These are phyloP conservation scores for Fragaria nilgerrensis DNA, from an alignment of 306 rosid species.

Conservation along the genomic window DNA sequence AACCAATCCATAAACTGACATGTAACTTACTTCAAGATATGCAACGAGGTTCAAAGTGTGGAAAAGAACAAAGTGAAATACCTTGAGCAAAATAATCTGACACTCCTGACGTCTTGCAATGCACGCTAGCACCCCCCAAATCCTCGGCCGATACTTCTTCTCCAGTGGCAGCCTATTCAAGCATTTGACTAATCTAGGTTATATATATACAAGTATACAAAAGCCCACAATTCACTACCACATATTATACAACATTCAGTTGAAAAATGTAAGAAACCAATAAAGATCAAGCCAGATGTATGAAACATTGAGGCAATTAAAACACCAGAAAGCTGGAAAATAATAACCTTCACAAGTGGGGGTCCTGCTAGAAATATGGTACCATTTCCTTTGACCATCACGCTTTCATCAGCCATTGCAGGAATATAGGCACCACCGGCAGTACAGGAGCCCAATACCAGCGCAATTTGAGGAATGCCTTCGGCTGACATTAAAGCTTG, in stretches of 20 bases:
- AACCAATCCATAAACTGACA: neutral
- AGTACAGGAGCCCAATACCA: conserved; percentile 93
- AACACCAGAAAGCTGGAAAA: conserved; percentile 22
- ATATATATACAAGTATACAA: conserved; percentile 3
- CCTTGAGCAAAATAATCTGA: conserved; percentile 98
- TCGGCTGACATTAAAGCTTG: conserved; percentile 83
- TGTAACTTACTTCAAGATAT: neutral
- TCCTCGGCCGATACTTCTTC: conserved; percentile 96
- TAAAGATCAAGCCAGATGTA: conserved; percentile 1
- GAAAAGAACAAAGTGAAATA: conserved; percentile 23
- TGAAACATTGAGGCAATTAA: conserved; percentile 22
- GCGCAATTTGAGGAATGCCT: conserved; percentile 91
- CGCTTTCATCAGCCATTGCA: conserved; percentile 98
- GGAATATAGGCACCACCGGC: conserved; percentile 99
- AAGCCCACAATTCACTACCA: conserved; percentile 12
- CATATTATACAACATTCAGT: neutral
- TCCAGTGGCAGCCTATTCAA: conserved; percentile 90
- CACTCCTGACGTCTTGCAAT: conserved; percentile 95
- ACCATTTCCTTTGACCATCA: conserved; percentile 98
- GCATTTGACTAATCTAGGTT: conserved; percentile 23
- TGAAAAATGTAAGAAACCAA: conserved; percentile 5
- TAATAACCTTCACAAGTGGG: conserved; percentile 83
- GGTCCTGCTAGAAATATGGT: conserved; percentile 96
- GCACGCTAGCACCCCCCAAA: conserved; percentile 85
- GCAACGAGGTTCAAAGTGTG: neutral